A percentile compares a stretch with the other conserved stretches of the same genome.
Conservation (phyloP, 805 yeast species). For the Cyberlindnera petersonii region DNA sequence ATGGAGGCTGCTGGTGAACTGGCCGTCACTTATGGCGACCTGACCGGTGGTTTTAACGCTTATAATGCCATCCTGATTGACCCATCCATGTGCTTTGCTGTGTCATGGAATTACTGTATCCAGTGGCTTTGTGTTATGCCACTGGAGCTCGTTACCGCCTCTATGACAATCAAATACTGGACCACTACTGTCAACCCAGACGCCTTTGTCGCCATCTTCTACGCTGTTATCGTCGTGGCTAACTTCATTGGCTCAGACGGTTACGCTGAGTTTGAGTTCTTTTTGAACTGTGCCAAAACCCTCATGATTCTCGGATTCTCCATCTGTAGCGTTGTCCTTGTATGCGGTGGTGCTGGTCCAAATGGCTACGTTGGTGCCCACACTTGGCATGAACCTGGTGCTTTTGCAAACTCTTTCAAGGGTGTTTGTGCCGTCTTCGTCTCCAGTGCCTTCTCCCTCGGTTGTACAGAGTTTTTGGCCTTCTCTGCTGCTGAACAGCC, state of each 20-base stretch:
- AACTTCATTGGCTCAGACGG: conserved; percentile 60
- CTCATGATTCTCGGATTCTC: conserved; percentile 55
- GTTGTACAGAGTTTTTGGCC: conserved; percentile 64
- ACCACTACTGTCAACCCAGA: conserved; percentile 41
- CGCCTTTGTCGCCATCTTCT: conserved; percentile 55
- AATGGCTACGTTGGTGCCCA: conserved; percentile 55
- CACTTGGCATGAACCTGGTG: conserved; percentile 59
- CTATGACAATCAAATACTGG: conserved; percentile 50
- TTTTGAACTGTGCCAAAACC: conserved; percentile 53
- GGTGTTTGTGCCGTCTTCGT: conserved; percentile 63
- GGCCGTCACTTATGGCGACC: conserved; percentile 37
- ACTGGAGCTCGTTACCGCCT: conserved; percentile 51
- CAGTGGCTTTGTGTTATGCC: conserved; percentile 55
- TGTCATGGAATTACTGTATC: conserved; percentile 55
- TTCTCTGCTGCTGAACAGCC: conserved; percentile 64
- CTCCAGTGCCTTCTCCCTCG: conserved; percentile 59
- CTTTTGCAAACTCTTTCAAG: conserved; percentile 43
- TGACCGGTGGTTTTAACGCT: conserved; percentile 39
- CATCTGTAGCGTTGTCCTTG: conserved; percentile 49
- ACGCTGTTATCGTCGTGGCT: conserved; percentile 43
- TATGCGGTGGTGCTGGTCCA: conserved; percentile 56
- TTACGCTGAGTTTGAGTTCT: conserved; percentile 66
- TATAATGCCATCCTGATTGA: conserved; percentile 39
- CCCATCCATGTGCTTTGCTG: conserved; percentile 57
- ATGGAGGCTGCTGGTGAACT: conserved; percentile 56